Percentiles rank a stretch among this genome's conserved stretches.
Evolutionary conservation across 345 rosid genomes (phyloP).

Genomic region (Firmiana major): DNA sequence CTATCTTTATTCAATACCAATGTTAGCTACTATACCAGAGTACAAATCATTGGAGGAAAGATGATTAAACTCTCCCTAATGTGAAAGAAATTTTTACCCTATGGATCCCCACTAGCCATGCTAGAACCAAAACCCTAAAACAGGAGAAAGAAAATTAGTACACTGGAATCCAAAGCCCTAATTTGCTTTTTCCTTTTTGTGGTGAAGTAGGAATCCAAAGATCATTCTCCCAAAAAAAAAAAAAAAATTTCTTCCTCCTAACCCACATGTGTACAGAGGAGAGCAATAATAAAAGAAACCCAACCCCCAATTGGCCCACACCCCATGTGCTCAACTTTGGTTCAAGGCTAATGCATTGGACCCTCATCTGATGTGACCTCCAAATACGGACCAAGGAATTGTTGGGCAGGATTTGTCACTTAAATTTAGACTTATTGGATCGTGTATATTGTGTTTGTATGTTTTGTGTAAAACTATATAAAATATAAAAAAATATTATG

Average conservation of each 20-base stretch:
- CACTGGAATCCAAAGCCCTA: constrained; percentile 5
- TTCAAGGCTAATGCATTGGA: not conserved
- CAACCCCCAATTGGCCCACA: not conserved
- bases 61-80: not conserved
- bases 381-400: no score
- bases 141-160: not conserved
- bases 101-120: not conserved
- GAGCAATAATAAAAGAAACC: not conserved
- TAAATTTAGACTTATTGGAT: no score
- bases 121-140: not conserved
- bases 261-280: not conserved
- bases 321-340: not conserved
- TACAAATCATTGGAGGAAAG: not conserved
- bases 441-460: no score
- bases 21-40: not conserved
- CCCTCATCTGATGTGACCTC: not conserved
- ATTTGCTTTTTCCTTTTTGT: not conserved
- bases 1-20: not conserved
- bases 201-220: not conserved
- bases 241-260: not conserved
- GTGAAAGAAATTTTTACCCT: not conserved
- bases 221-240: not conserved
- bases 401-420: not conserved
- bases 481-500: no score
- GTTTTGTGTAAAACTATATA: no score